phyloP scores from a whole-genome alignment of 1,284 basidiomycete species.

The Wolfiporia cocos region DNA sequence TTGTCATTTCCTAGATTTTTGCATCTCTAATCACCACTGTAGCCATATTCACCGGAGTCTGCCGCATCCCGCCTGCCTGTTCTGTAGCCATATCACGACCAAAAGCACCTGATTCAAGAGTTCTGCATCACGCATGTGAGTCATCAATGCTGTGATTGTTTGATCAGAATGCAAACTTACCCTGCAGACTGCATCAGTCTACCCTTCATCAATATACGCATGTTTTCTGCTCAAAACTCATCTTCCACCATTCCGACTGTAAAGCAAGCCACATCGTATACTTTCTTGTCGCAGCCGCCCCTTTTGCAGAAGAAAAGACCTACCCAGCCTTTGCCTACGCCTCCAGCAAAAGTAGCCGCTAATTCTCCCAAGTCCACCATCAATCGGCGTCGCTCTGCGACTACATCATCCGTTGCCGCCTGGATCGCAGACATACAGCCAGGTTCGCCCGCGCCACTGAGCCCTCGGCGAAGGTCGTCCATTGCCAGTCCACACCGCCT shows the following conservation, averaged over 20 bases:
- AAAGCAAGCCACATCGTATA: conserved; percentile 18
- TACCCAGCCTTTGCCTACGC: conserved; percentile 24
- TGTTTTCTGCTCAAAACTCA: too few species aligned
- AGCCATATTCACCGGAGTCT: too few species aligned
- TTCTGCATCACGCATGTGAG: conserved; percentile 7
- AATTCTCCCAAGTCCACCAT: conserved; percentile 28
- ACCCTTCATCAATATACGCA: too few species aligned
- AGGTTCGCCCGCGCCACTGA: conserved; percentile 51
- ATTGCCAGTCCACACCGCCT: conserved; percentile 30
- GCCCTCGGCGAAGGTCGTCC: conserved; percentile 21
- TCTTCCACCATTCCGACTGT: too few species aligned
- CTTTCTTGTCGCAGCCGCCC: conserved; percentile 26
- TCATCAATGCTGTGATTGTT: conserved; percentile 4
- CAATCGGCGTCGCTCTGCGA: conserved; percentile 23
- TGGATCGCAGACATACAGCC: conserved; percentile 63
- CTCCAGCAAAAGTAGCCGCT: conserved; percentile 21
- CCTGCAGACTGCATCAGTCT: too few species aligned
- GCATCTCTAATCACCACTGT: conserved; percentile 5
- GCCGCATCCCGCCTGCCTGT: too few species aligned
- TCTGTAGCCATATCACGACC: too few species aligned
- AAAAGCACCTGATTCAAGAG: too few species aligned
- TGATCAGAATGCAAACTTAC: too few species aligned
- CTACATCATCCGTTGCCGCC: conserved; percentile 34
- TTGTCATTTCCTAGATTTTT: neutral
- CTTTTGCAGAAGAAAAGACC: conserved; percentile 29